These are phyloP conservation scores for Fusarium newnesense DNA, from an alignment of 2,329 filamentous ascomycete species.

Conservation along the genomic window DNA sequence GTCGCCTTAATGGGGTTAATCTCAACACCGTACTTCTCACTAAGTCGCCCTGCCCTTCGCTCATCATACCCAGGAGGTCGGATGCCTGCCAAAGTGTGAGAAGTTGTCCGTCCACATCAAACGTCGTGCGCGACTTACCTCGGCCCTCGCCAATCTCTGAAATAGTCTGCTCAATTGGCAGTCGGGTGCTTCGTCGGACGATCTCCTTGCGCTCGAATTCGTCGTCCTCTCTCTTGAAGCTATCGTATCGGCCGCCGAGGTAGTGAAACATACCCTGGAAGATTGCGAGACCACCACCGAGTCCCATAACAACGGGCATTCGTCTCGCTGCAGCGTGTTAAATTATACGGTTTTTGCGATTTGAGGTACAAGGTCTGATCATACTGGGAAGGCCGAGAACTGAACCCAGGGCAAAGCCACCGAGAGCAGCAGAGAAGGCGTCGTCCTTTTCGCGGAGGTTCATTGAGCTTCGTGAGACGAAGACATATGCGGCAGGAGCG, in stretches of 20 bases:
- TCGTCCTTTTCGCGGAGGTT: conserved; percentile 91
- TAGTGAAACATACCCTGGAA: conserved; percentile 74
- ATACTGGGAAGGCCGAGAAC: conserved; percentile 78
- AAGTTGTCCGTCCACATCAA: conserved; percentile 9
- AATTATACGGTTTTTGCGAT: conserved; percentile 14
- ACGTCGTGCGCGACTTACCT: conserved; percentile 64
- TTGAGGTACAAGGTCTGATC: conserved; percentile 63
- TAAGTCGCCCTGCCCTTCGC: conserved; percentile 81
- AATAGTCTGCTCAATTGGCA: conserved; percentile 82
- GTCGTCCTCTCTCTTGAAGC: conserved; percentile 66
- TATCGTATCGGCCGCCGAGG: conserved; percentile 69
- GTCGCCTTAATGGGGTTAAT: conserved; percentile 73
- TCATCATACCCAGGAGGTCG: conserved; percentile 85
- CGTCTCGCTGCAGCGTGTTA: conserved; percentile 54
- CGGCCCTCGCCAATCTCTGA: conserved; percentile 86
- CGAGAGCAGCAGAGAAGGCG: conserved; percentile 76
- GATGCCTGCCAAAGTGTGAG: conserved; percentile 68
- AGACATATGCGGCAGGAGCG: conserved; percentile 77
- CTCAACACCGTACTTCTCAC: conserved; percentile 89
- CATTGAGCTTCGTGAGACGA: conserved; percentile 78
- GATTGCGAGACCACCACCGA: conserved; percentile 67
- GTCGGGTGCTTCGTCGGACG: conserved; percentile 77
- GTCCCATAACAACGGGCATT: conserved; percentile 76
- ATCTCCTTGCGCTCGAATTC: conserved; percentile 82
- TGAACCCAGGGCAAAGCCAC: conserved; percentile 79